These are phyloP conservation scores for Fomitopsis serialis DNA, from an alignment of 768 basidiomycete species.

Conservation along the genomic window DNA sequence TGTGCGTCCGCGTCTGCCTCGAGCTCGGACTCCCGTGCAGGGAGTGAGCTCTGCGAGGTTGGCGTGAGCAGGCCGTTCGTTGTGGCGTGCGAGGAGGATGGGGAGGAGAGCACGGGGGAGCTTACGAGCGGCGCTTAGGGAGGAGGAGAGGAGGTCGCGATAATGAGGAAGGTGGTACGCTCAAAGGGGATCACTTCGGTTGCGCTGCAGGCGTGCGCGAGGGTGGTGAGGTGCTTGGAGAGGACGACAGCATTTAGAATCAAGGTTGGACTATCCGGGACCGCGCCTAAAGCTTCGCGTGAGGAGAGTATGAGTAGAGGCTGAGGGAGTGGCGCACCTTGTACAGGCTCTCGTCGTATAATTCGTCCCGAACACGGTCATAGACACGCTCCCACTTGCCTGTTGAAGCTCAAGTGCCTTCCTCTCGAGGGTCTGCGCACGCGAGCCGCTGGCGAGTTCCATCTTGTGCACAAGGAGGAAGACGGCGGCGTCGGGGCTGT, in stretches of 20 bases:
- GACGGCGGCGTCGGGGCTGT: slow-evolving; percentile 77
- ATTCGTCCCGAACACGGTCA: slow-evolving; percentile 86
- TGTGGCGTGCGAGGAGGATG: slow-evolving; percentile 26
- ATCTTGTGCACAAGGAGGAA: slow-evolving; percentile 97
- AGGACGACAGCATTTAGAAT: slow-evolving; percentile 94
- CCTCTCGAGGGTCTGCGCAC: slow-evolving; percentile 54
- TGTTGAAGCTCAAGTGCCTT: slow-evolving; percentile 70
- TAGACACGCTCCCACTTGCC: slow-evolving; percentile 51
- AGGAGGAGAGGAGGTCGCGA: slow-evolving; percentile 70
- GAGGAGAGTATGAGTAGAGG: neutral
- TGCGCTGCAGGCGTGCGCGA: slow-evolving; percentile 83
- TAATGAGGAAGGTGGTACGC: slow-evolving; percentile 95
- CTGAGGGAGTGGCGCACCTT: slow-evolving; percentile 46
- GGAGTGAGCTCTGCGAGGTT: neutral
- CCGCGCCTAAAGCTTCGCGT: slow-evolving; percentile 74
- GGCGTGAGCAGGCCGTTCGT: slow-evolving; percentile 13
- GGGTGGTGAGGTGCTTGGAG: slow-evolving; percentile 78
- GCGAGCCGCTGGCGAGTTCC: slow-evolving; percentile 79
- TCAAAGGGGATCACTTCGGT: slow-evolving; percentile 96
- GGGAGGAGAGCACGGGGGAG: slow-evolving; percentile 12
- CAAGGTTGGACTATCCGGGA: slow-evolving; percentile 95
- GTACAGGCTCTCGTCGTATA: slow-evolving; percentile 90
- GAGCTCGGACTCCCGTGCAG: slow-evolving; percentile 4
- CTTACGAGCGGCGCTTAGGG: slow-evolving; percentile 26
- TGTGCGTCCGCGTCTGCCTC: slow-evolving; percentile 29